Percentiles rank a stretch among this genome's conserved stretches.
phyloP scores from a whole-genome alignment of 495 filamentous ascomycete genomes.

The Daldinia bambusicola region DNA sequence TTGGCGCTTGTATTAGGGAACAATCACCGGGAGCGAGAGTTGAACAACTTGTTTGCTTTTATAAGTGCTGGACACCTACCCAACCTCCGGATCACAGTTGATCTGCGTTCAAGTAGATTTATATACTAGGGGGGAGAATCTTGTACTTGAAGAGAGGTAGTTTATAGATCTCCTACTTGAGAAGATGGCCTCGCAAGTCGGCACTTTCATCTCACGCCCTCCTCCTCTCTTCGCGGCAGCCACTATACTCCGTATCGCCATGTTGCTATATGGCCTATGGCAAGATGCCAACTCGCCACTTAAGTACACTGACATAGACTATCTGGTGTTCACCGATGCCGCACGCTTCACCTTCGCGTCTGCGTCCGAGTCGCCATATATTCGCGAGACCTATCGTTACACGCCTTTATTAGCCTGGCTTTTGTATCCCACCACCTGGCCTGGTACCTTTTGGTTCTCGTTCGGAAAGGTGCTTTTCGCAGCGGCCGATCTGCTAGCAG shows the following conservation, averaged over 20 bases:
- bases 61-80: constrained; percentile 21
- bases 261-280: constrained; percentile 87
- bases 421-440: constrained; percentile 80
- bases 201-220: constrained; percentile 53
- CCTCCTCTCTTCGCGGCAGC: constrained; percentile 73
- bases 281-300: constrained; percentile 90
- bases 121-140: neutral
- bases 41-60: neutral
- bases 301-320: constrained; percentile 99
- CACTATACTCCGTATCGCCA: constrained; percentile 69
- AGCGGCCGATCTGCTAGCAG: constrained; percentile 81
- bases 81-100: neutral
- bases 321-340: constrained; percentile 98
- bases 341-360: constrained; percentile 71
- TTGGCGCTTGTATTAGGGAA: neutral
- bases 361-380: constrained; percentile 73
- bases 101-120: neutral
- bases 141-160: neutral
- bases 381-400: constrained; percentile 94
- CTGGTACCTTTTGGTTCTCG: constrained; percentile 70
- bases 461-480: constrained; percentile 93
- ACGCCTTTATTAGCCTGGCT: constrained; percentile 93
- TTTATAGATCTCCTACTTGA: neutral
- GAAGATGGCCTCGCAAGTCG: constrained; percentile 39
- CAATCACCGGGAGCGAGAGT: neutral